Evolutionary conservation across 495 filamentous ascomycete species (phyloP).

Genomic region (Penicillium longicatenatum): DNA sequence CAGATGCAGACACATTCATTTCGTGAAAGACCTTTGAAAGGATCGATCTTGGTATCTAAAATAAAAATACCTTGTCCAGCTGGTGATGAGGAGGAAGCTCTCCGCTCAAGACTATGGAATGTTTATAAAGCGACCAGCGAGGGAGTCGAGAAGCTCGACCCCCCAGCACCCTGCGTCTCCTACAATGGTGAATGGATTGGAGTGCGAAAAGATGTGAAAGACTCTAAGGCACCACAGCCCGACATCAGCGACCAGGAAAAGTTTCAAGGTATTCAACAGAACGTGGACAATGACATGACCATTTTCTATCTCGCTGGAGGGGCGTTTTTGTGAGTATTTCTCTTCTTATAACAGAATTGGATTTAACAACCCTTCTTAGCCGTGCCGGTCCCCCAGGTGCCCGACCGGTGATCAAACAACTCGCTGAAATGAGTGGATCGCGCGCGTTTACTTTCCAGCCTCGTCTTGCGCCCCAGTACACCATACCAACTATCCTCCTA

Average conservation of each 20-base stretch:
- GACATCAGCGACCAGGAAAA: neutral
- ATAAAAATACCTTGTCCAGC: neutral
- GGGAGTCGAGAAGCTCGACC: neutral
- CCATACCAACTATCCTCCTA: neutral
- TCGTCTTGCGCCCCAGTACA: neutral
- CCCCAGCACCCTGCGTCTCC: neutral
- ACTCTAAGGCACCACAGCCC: neutral
- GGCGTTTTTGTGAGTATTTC: neutral
- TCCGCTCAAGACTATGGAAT: neutral
- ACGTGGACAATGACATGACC: neutral
- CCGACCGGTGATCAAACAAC: neutral
- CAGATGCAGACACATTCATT: neutral
- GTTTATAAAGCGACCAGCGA: neutral
- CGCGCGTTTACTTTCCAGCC: neutral
- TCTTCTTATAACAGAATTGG: neutral
- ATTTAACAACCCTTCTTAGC: neutral
- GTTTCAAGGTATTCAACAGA: neutral
- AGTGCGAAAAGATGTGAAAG: neutral
- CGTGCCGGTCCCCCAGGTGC: neutral
- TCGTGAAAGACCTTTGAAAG: constrained; percentile 1
- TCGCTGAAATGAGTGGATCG: neutral
- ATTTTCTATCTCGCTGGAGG: neutral
- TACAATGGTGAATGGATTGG: neutral
- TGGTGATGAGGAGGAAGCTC: neutral
- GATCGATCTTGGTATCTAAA: neutral